These are phyloP conservation scores for Pogostemon cablin DNA, from an alignment of 257 asterid species.

Conservation along the genomic window DNA sequence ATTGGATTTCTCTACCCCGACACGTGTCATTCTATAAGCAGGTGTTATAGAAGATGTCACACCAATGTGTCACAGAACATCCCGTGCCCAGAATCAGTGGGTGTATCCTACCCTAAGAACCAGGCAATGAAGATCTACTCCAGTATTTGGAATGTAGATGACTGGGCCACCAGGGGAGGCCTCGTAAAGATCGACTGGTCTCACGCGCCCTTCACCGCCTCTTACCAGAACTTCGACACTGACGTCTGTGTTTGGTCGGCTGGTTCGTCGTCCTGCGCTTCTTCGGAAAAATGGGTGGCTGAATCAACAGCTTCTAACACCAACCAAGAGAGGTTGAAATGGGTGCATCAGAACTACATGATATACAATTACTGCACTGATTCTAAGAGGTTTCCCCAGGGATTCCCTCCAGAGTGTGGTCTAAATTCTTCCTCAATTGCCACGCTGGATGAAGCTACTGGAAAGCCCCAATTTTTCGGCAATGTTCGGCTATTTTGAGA, in stretches of 20 bases:
- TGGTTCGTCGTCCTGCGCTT: constrained; percentile 16
- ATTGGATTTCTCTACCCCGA: too few species aligned
- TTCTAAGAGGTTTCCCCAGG: constrained; percentile 47
- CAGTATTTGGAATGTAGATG: constrained; percentile 67
- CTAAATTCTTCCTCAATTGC: too few species aligned
- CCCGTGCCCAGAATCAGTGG: constrained; percentile 9
- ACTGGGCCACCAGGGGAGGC: constrained; percentile 65
- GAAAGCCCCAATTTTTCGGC: too few species aligned
- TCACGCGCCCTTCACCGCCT: constrained; percentile 50
- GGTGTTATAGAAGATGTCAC: too few species aligned
- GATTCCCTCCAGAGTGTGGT: background rate
- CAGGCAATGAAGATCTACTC: constrained; percentile 52
- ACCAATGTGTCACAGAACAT: too few species aligned
- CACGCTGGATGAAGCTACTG: too few species aligned
- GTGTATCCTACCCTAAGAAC: constrained; percentile 47
- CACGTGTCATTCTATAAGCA: too few species aligned
- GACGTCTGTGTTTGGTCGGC: constrained; percentile 31
- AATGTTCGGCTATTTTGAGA: too few species aligned
- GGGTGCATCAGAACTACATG: constrained; percentile 52
- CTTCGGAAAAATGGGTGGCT: constrained; percentile 15
- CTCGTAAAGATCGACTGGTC: constrained; percentile 56
- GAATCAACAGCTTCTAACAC: constrained; percentile 37
- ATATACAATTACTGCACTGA: constrained; percentile 57
- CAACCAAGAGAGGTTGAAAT: constrained; percentile 47
- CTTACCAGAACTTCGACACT: constrained; percentile 50